These are phyloP conservation scores for Hypoxylon sp. DNA, from an alignment of 2,329 filamentous ascomycete genomes.

Conservation along the genomic window DNA sequence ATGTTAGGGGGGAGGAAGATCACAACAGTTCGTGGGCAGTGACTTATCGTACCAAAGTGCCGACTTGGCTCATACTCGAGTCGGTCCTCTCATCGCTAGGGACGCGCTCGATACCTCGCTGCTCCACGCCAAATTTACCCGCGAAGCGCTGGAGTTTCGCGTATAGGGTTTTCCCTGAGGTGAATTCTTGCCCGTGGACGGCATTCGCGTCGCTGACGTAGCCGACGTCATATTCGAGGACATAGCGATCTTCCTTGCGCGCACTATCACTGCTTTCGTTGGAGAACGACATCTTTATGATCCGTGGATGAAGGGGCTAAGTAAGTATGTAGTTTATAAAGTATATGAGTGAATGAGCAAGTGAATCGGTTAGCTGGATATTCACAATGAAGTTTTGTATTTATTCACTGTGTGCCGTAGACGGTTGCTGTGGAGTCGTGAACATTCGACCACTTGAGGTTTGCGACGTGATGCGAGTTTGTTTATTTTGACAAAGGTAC, in stretches of 20 bases:
- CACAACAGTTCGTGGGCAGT: not conserved
- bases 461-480: conserved; percentile 9
- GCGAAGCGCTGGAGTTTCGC: conserved; percentile 71
- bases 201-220: conserved; percentile 44
- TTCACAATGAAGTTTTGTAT: not conserved
- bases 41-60: conserved; percentile 73
- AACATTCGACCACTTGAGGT: conserved; percentile 17
- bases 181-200: conserved; percentile 28
- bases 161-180: conserved; percentile 46
- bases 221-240: conserved; percentile 42
- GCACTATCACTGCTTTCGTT: conserved; percentile 33
- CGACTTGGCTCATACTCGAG: conserved; percentile 75
- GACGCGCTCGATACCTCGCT: conserved; percentile 82
- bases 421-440: conserved; percentile 4
- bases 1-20: conserved; percentile 4
- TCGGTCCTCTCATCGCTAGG: conserved; percentile 78
- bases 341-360: conserved; percentile 5
- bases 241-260: conserved; percentile 34
- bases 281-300: conserved; percentile 37
- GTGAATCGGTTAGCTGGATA: not conserved
- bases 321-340: not conserved
- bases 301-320: not conserved
- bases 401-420: conserved; percentile 1
- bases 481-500: conserved; percentile 10
- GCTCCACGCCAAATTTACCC: conserved; percentile 77